Base-by-base conservation (phyloP, 495 filamentous ascomycete genomes). In the Cryomyces minteri region DNA sequence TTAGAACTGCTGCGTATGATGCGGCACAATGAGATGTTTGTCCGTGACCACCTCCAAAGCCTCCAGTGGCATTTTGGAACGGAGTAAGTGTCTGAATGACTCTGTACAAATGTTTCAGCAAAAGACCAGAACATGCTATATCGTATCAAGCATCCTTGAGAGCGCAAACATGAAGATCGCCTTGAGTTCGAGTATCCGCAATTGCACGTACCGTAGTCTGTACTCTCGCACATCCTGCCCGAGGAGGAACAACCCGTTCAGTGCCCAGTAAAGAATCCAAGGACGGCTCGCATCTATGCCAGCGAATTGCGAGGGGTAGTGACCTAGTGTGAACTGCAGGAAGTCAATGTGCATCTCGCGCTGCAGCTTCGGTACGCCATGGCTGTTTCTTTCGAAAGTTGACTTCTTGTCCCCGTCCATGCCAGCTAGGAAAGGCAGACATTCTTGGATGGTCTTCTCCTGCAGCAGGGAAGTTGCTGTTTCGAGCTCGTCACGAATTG, bases 31-130 rank as follows among this genome's bases (percentile, higher is more conserved):
- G 90, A 9, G 84, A 85, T 48, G 71, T 67, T 58, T 96, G 92
- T 38, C 87, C 82, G 60, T 82, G 78, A n/a, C 90, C 88, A 41
- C 90, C 90, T 29, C 90, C 92, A 61, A 95, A 94, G 5, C 90
- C 90, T 6, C 90, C 90, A 11, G 66, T 70, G 31, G 67, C 55
- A 58, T 96, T 90, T 62, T 95, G 92, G 59, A 87, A 77, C 8
- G 82, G 70, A 31, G 68, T 66, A 18, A 90, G 74, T 1, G 86
- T 90, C 38, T 72, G 62, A 12, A 79, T 68, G 6, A 93, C 65
- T 28, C 77, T 79, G 54, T 46, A 32, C 2, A 33, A 41, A 40
- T 6, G 14, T 12, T 12, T 25, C 18, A 25, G 18, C 18, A 2
- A 25, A 25, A 25, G 18, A 25, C 18, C 18, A 25, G 18, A 25